Evolutionary conservation across 2,329 filamentous ascomycete genomes (phyloP).

Genomic region (Albifimbria verrucaria): DNA sequence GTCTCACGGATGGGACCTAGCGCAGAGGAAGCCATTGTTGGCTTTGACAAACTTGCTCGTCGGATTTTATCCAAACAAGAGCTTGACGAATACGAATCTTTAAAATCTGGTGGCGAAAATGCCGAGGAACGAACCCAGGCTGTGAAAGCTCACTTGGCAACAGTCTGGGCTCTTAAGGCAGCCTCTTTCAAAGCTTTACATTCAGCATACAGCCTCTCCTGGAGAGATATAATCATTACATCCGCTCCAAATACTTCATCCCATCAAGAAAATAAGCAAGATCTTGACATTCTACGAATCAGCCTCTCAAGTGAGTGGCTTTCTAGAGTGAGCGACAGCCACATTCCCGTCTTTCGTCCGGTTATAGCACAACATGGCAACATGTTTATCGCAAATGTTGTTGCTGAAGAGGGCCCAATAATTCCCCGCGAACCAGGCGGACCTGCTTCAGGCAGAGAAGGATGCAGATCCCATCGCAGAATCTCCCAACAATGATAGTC

Average conservation of each 20-base stretch:
- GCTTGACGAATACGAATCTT: neutral
- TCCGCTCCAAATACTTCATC: neutral
- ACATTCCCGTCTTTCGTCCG: neutral
- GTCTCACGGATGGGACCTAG: neutral
- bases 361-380: neutral
- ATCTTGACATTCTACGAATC: neutral
- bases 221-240: neutral
- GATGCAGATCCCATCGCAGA: neutral
- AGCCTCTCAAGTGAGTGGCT: neutral
- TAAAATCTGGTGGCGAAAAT: neutral
- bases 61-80: neutral
- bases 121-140: neutral
- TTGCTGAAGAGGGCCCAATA: neutral
- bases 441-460: neutral
- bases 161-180: neutral
- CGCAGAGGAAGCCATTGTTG: neutral
- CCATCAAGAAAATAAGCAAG: neutral
- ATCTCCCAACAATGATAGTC: neutral
- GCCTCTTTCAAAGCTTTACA: neutral
- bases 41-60: neutral
- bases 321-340: neutral
- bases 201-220: neutral
- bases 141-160: neutral
- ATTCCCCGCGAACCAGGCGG: neutral
- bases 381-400: neutral